A percentile compares a stretch with the other conserved stretches of the same genome.
phyloP scores from a whole-genome alignment of 495 filamentous ascomycete genomes.

The Viridothelium virens region DNA sequence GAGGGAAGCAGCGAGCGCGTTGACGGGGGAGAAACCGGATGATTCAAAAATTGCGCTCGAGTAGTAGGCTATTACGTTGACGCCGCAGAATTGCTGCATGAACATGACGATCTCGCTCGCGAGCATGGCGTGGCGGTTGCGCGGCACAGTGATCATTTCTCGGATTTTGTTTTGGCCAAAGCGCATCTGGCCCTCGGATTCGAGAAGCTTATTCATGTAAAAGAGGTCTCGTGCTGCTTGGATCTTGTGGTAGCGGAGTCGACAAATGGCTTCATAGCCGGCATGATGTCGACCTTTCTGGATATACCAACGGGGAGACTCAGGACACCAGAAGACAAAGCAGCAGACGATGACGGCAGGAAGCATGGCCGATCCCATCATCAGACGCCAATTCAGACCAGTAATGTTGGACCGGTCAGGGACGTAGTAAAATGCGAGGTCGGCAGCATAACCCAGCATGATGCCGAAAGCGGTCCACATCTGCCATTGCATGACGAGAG shows the following conservation, averaged over 20 bases:
- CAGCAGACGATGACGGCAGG: conserved; percentile 62
- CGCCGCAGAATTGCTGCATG: conserved; percentile 56
- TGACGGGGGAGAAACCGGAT: conserved; percentile 50
- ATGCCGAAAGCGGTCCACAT: conserved; percentile 74
- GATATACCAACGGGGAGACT: conserved; percentile 75
- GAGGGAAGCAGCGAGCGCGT: conserved; percentile 63
- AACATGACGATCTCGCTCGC: conserved; percentile 77
- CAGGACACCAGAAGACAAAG: conserved; percentile 66
- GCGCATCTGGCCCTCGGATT: conserved; percentile 56
- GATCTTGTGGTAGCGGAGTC: conserved; percentile 59
- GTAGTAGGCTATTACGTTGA: conserved; percentile 76
- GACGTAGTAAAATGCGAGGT: conserved; percentile 55
- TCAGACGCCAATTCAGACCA: conserved; percentile 72
- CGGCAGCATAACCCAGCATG: conserved; percentile 54
- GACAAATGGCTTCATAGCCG: conserved; percentile 59
- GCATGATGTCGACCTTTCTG: conserved; percentile 55
- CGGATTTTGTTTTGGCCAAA: conserved; percentile 54
- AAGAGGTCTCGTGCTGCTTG: conserved; percentile 78
- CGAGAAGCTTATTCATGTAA: conserved; percentile 67
- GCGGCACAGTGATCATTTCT: conserved; percentile 64
- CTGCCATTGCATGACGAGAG: conserved; percentile 80
- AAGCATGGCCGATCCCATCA: conserved; percentile 73
- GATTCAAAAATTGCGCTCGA: too few species aligned
- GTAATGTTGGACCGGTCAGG: conserved; percentile 53
- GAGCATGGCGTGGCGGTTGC: conserved; percentile 70